Percentiles rank a stretch among this genome's conserved stretches.
Evolutionary conservation across 495 filamentous ascomycete species (phyloP).

Genomic region (Lasiosphaeris hirsuta): DNA sequence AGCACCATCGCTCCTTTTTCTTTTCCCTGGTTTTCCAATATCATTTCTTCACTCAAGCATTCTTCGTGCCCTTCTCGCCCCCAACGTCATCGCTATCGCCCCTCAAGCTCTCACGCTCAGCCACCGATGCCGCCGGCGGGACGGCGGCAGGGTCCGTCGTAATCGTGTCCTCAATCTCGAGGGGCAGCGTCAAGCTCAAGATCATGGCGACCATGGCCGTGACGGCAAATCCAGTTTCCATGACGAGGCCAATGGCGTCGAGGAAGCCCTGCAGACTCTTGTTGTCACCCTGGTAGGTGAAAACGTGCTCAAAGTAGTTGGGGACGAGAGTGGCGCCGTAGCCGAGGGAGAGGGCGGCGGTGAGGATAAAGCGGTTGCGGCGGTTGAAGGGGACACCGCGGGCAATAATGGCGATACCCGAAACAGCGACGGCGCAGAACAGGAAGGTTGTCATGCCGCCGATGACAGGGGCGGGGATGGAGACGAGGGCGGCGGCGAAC

Average conservation of each 20-base stretch:
- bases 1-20: background rate
- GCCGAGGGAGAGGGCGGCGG: conserved; percentile 70
- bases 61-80: conserved; percentile 7
- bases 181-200: conserved; percentile 68
- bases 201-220: conserved; percentile 68
- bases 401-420: conserved; percentile 79
- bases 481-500: conserved; percentile 81
- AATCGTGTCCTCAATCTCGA: conserved; percentile 60
- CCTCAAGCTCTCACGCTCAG: background rate
- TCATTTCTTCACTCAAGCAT: background rate
- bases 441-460: conserved; percentile 95
- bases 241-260: conserved; percentile 75
- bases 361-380: conserved; percentile 85
- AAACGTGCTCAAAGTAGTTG: conserved; percentile 70
- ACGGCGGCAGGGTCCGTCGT: background rate
- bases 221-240: conserved; percentile 76
- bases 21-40: background rate
- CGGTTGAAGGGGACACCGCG: conserved; percentile 72
- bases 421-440: conserved; percentile 79
- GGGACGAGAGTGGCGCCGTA: conserved; percentile 82
- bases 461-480: conserved; percentile 76
- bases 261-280: conserved; percentile 70
- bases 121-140: background rate
- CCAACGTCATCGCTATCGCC: conserved; percentile 2
- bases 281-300: conserved; percentile 68